Evolutionary conservation across 768 basidiomycete species (phyloP), one percentile per base, ranked within the genome.

Genomic region (Kwoniella europaea): DNA sequence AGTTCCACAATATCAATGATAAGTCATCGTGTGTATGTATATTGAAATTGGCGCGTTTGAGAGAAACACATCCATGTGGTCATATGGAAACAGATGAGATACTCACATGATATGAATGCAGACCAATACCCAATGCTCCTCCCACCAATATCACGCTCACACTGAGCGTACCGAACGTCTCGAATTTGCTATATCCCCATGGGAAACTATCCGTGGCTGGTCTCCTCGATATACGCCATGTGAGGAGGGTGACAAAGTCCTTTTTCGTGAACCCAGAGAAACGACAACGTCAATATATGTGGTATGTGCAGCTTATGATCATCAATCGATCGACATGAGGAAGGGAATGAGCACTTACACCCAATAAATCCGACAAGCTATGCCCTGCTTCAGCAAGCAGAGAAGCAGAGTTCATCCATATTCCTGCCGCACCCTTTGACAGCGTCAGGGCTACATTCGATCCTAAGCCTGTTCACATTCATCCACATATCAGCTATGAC

Each of bases 311-410:
- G 35, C 35, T 35, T 35, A 9, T 7, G 35, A 35, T 35, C 7
- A 9, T 35, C 35, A 35, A 6, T 35, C 6, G 7, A 35, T 35
- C 35, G 35, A 35, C 6, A 35, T 35, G 35, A 35, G 35, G 35
- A 6, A 9, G 35, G 1, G 35, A 35, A 35, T 4, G 35, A 35
- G 35, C 15, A 75, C 80, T 71, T 59, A 82, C 81, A 13, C 81
- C 81, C n/a, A 82, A 62, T 10, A 82, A 64, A 72, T 83, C 82
- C 18, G 75, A 77, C n/a, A 83, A 65, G 61, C 75, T 77, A 81
- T 99, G 96, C 24, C 92, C 95, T 0, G 95, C 94, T 76, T 98
- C 96, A 3, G 96, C 96, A 16, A 98, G 86, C 54, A 98, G 85
- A 0, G 93, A 90, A 9, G 94, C 93, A 6, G 92, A 94, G 77